phyloP scores from a whole-genome alignment of 2,329 filamentous ascomycete genomes.

The Tolypocladium amazonense region DNA sequence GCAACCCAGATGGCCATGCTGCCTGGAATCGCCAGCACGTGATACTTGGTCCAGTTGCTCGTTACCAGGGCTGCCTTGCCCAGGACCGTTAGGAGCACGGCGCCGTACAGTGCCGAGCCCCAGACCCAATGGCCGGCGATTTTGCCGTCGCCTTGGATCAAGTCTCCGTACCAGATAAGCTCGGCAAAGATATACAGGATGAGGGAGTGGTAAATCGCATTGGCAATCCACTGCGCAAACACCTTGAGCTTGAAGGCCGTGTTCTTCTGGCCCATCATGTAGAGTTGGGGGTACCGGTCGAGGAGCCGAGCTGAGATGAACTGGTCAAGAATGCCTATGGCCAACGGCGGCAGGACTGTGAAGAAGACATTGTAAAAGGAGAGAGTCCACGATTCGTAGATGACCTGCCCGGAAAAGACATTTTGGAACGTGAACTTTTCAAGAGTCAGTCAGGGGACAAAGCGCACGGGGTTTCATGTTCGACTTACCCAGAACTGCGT shows the following conservation, averaged over 20 bases:
- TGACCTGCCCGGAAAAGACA: slow-evolving; percentile 92
- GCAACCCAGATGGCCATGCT: slow-evolving; percentile 86
- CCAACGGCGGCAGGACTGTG: slow-evolving; percentile 85
- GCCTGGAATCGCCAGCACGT: slow-evolving; percentile 87
- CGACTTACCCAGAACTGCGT: slow-evolving; percentile 90
- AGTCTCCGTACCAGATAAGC: slow-evolving; percentile 72
- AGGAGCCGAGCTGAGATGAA: slow-evolving; percentile 90
- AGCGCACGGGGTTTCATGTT: neutral
- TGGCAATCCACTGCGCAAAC: slow-evolving; percentile 86
- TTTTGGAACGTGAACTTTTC: slow-evolving; percentile 90
- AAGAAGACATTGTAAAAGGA: slow-evolving; percentile 99
- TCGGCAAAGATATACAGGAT: slow-evolving; percentile 81
- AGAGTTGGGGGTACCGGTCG: slow-evolving; percentile 92
- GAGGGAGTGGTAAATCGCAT: slow-evolving; percentile 91
- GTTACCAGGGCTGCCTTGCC: slow-evolving; percentile 92
- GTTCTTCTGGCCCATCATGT: slow-evolving; percentile 85
- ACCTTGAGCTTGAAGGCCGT: slow-evolving; percentile 88
- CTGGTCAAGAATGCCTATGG: slow-evolving; percentile 93
- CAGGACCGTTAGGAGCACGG: slow-evolving; percentile 85
- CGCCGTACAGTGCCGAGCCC: slow-evolving; percentile 90
- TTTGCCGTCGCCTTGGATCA: slow-evolving; percentile 67
- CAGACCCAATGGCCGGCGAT: slow-evolving; percentile 94
- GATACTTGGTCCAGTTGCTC: slow-evolving; percentile 98
- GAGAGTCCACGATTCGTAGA: slow-evolving; percentile 98
- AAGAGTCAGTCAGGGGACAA: neutral